Conservation (phyloP, 106 monocot genomes). For the Gastrodia elata region DNA sequence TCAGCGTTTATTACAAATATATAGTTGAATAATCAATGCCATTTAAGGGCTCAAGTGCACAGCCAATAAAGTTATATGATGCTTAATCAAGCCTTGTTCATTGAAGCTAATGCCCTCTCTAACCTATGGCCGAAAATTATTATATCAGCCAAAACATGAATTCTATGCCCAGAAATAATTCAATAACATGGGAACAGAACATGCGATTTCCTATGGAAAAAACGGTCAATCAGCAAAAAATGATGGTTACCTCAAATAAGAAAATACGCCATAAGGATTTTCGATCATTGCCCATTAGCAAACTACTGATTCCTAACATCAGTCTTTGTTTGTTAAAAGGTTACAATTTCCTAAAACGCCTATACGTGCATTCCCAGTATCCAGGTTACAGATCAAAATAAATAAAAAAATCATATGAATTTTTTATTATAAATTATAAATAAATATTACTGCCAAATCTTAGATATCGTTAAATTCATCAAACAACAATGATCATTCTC, state of each 20-base stretch:
- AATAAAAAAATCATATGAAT: not conserved
- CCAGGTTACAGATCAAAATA: not conserved
- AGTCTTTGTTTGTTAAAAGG: not conserved
- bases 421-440: not conserved
- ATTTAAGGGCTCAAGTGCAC: no score
- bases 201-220: not conserved
- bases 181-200: not conserved
- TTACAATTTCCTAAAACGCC: not conserved
- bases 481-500: no score
- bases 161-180: not conserved
- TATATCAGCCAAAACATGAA: not conserved
- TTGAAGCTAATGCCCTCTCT: not conserved
- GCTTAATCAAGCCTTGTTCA: no score
- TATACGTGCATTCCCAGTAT: not conserved
- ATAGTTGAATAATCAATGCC: no score
- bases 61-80: no score
- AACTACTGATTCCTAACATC: not conserved
- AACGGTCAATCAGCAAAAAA: not conserved
- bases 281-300: not conserved
- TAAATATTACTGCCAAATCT: not conserved
- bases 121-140: not conserved
- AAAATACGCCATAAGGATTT: not conserved
- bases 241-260: not conserved
- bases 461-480: no score
- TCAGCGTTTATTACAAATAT: no score